Evolutionary conservation across 2,329 filamentous ascomycete species (phyloP), one percentile per base, ranked within the genome.

Genomic region (Xylaria polymorpha): DNA sequence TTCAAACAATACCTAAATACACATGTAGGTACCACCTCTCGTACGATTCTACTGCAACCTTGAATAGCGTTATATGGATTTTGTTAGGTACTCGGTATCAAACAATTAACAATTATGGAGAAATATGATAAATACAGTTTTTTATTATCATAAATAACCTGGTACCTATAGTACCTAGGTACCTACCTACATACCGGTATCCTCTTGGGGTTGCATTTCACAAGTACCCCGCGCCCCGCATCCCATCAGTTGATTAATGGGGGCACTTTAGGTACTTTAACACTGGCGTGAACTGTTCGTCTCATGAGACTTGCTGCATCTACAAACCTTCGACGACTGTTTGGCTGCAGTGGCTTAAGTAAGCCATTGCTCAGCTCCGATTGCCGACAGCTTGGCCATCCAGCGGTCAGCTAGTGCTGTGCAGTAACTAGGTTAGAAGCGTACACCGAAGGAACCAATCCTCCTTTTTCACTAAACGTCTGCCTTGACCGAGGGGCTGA

Each of bases 401-500:
- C 43, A 46, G 37, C 25, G 18, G 50, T 25, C 22, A 22, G 25
- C 32, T 37, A 37, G 41, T 37, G 18, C 12, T 6, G 15, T 48
- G 20, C n/a, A 4, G 25, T 29, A 29, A 2, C 25, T 29, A 29
- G 3, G 4, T 29, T 29, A 29, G 25, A 29, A 29, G 25, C 25
- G 25, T n/a, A 14, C 20, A 25, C 39, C 35, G n/a, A 51, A 8
- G 57, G 15, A 61, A 12, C n/a, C 12, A 18, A 58, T 63, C 43
- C 37, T 56, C 10, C n/a, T 59, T 48, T 22, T 22, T n/a, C 41
- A 18, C 7, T 59, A 60, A 15, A 61, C 37, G 66, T 51, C 62
- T 68, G 66, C 66, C 66, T 68, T 68, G 66, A 58, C 39, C 20
- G 39, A 55, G 66, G 61, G 66, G 65, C 65, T 64, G 55, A 60